Conservation (phyloP, 2,329 filamentous ascomycete species). For the Chrysoporthe cubensis region DNA sequence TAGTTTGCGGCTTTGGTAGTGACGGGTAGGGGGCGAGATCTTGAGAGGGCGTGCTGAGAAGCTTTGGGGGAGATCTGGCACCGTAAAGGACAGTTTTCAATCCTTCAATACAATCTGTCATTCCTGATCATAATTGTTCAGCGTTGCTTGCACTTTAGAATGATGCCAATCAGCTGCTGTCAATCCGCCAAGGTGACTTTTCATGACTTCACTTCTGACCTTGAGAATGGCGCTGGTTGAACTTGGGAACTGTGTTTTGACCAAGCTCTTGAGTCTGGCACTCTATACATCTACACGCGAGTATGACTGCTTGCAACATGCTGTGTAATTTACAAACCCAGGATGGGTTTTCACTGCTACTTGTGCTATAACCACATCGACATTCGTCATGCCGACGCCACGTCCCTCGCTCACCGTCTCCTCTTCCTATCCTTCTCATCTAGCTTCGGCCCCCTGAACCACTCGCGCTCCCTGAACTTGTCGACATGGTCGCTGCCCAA, state of each 20-base stretch:
- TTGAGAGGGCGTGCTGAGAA: slow-evolving; percentile 45
- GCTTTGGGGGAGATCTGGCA: background rate
- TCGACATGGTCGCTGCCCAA: slow-evolving; percentile 37
- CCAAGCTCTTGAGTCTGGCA: background rate
- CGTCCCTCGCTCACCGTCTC: slow-evolving; percentile 14
- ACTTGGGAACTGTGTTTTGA: background rate
- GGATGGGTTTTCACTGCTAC: background rate
- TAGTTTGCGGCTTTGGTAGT: background rate
- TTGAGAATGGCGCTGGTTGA: background rate
- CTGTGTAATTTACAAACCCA: slow-evolving; percentile 6
- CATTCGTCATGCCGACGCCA: background rate
- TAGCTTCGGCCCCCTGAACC: slow-evolving; percentile 32
- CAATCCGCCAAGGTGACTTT: background rate
- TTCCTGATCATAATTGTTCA: background rate
- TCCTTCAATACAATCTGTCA: background rate
- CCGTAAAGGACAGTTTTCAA: background rate
- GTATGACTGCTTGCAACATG: background rate
- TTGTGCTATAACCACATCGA: background rate
- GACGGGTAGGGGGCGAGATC: slow-evolving; percentile 34
- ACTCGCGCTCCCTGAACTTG: slow-evolving; percentile 36
- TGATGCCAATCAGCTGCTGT: too few species aligned
- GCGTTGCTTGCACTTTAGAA: background rate
- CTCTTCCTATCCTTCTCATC: slow-evolving; percentile 25
- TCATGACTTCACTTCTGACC: background rate
- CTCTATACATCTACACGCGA: background rate